Evolutionary conservation across 2,329 filamentous ascomycete genomes (phyloP).

Genomic region (Cadophora gregata): DNA sequence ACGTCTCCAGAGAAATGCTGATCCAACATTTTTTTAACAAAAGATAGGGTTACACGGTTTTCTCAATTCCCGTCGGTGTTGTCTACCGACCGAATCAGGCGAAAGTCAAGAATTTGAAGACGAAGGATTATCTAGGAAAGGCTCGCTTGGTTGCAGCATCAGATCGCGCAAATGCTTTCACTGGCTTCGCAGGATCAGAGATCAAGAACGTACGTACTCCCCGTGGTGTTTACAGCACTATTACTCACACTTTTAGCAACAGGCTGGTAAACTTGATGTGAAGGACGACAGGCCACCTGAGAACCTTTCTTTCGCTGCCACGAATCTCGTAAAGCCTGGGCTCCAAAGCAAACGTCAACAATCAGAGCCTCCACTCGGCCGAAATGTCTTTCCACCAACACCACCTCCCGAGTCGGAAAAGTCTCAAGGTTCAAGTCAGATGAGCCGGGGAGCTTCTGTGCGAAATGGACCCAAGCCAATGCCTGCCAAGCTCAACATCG

Average conservation of each 20-base stretch:
- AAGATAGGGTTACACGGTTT: conserved; percentile 89
- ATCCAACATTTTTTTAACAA: conserved; percentile 31
- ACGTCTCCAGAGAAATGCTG: conserved; percentile 39
- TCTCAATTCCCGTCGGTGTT: conserved; percentile 95
- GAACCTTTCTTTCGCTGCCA: conserved; percentile 88
- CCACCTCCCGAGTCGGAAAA: conserved; percentile 91
- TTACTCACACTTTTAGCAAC: conserved; percentile 28
- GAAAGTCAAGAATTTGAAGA: conserved; percentile 97
- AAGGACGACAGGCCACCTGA: conserved; percentile 83
- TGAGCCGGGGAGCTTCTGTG: conserved; percentile 64
- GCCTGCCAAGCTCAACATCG: conserved; percentile 68
- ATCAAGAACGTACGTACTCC: conserved; percentile 67
- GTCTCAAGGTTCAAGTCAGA: conserved; percentile 43
- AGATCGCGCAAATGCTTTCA: conserved; percentile 80
- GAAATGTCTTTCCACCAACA: conserved; percentile 95
- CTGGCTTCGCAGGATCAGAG: conserved; percentile 79
- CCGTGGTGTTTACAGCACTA: background rate
- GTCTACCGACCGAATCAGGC: conserved; percentile 96
- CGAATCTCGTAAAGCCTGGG: conserved; percentile 89
- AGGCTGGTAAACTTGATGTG: conserved; percentile 59
- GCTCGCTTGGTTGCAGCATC: conserved; percentile 91
- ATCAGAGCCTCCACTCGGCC: conserved; percentile 79
- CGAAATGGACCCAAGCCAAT: conserved; percentile 65
- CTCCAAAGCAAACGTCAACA: conserved; percentile 82
- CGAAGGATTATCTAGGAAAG: conserved; percentile 97